Evolutionary conservation across 2,329 filamentous ascomycete genomes (phyloP), one percentile per base, ranked within the genome.

Genomic region (Aspergillus vadensis): DNA sequence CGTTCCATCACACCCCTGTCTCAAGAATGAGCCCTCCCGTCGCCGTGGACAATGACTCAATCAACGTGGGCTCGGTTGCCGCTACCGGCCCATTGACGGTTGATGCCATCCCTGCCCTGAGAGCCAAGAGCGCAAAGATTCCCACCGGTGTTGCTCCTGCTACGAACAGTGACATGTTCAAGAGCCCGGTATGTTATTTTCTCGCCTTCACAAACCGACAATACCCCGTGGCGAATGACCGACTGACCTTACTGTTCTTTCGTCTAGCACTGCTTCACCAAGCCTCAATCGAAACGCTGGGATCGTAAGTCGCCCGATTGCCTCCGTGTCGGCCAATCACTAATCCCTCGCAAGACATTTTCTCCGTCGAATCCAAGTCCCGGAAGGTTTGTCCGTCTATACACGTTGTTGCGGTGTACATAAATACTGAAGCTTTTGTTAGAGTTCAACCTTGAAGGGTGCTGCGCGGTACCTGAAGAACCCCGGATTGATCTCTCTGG

Each of bases 401-500:
- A 44, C 32, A 15, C n/a, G 38, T 15, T 39, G 32, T 25, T 39
- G 8, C 53, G 51, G 32, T 38, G 10, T 10, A n/a, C 5, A 2
- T 50, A 7, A 32, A 58, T 21, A 48, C 60, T 65, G 50, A 66
- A 23, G 48, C 48, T 62, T 47, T 55, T 15, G 6, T 32, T 76
- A 86, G 75, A 88, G 83, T 36, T 91, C 85, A 65, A 88, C 88
- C n/a, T 81, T 98, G 62, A 98, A 98, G 77, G 83, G 85, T 62
- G 92, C 93, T 5, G 93, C 93, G 48, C 85, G 85, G 58, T 89
- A 88, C 73, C 85, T 98, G 56, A 90, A 89, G 72, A 91, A 84
- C 41, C 91, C 92, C 0, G 92, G 90, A 15, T 79, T 97, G 61
- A 95, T 99, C 72, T 97, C 92, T 1, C 87, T 99, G 1, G 95